A percentile compares a stretch with the other conserved stretches of the same genome.
Conservation (phyloP, 768 basidiomycete genomes). For the Sutorius australiensis region DNA sequence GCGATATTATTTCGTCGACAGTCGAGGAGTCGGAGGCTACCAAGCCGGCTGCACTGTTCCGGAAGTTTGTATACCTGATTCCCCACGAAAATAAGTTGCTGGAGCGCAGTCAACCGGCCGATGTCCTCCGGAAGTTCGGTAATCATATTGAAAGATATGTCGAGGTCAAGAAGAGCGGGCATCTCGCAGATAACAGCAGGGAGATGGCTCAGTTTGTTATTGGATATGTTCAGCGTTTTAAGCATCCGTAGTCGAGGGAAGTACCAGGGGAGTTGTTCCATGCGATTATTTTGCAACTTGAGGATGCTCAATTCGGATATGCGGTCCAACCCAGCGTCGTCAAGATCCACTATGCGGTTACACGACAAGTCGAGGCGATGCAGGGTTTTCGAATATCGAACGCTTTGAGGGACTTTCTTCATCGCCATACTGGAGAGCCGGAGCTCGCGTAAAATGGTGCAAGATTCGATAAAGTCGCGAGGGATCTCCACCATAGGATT, state of each 20-base stretch:
- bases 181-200: constrained; percentile 76
- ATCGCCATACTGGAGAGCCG: constrained; percentile 88
- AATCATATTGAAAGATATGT: constrained; percentile 93
- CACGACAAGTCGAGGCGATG: constrained; percentile 84
- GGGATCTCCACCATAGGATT: constrained; percentile 97
- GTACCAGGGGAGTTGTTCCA: constrained; percentile 82
- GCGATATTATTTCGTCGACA: constrained; percentile 81
- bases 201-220: constrained; percentile 83
- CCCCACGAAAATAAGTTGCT: constrained; percentile 77
- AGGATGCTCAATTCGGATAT: constrained; percentile 67
- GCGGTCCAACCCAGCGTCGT: constrained; percentile 78
- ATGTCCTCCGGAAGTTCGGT: constrained; percentile 77
- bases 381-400: constrained; percentile 70
- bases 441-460: constrained; percentile 78
- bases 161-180: constrained; percentile 72
- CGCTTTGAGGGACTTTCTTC: constrained; percentile 85
- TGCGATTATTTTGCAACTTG: constrained; percentile 85
- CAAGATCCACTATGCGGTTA: constrained; percentile 86
- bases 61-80: constrained; percentile 79
- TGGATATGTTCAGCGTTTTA: constrained; percentile 85
- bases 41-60: constrained; percentile 49
- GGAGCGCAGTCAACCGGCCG: constrained; percentile 61
- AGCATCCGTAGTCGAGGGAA: constrained; percentile 73
- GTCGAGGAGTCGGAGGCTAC: constrained; percentile 67
- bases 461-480: constrained; percentile 91